A percentile compares a stretch with the other conserved stretches of the same genome.
Evolutionary conservation across 345 rosid genomes (phyloP).

Genomic region (Cardamine occulta): DNA sequence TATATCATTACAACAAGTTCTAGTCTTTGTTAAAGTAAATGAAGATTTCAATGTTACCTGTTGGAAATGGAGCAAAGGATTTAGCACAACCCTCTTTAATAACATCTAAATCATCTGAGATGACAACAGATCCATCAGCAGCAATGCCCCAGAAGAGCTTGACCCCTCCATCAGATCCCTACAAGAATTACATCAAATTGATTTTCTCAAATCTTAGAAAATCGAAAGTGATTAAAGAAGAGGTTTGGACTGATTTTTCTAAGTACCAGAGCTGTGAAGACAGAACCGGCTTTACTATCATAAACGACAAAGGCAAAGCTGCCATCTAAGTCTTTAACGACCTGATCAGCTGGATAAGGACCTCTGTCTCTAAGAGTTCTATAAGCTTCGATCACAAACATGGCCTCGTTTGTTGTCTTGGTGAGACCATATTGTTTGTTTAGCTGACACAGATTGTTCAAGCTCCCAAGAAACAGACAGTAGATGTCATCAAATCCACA

Average conservation of each 20-base stretch:
- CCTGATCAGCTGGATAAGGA: slow-evolving; percentile 94
- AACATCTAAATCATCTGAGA: slow-evolving; percentile 77
- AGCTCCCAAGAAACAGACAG: slow-evolving; percentile 80
- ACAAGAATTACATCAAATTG: slow-evolving; percentile 2
- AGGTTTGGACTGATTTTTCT: neutral
- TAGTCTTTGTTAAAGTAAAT: neutral
- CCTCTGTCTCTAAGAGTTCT: slow-evolving; percentile 90
- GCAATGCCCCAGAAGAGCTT: slow-evolving; percentile 90
- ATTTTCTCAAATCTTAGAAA: neutral
- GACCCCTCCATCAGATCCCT: slow-evolving; percentile 94
- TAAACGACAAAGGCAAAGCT: slow-evolving; percentile 88
- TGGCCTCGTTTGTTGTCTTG: slow-evolving; percentile 76
- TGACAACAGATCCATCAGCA: slow-evolving; percentile 87
- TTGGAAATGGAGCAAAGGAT: slow-evolving; percentile 93
- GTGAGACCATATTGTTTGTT: slow-evolving; percentile 80
- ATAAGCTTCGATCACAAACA: slow-evolving; percentile 85
- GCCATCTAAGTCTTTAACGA: slow-evolving; percentile 91
- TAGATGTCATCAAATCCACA: slow-evolving; percentile 82
- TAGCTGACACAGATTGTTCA: slow-evolving; percentile 69
- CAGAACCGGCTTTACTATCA: slow-evolving; percentile 74
- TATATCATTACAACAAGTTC: neutral
- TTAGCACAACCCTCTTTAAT: slow-evolving; percentile 93
- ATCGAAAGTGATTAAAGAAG: neutral
- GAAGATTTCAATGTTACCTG: slow-evolving; percentile 41
- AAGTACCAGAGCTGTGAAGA: slow-evolving; percentile 83